Percentiles rank a stretch among this genome's conserved stretches.
Conservation (phyloP, 225 moss, liverwort and hornwort species). For the Sphagnum contortum region DNA sequence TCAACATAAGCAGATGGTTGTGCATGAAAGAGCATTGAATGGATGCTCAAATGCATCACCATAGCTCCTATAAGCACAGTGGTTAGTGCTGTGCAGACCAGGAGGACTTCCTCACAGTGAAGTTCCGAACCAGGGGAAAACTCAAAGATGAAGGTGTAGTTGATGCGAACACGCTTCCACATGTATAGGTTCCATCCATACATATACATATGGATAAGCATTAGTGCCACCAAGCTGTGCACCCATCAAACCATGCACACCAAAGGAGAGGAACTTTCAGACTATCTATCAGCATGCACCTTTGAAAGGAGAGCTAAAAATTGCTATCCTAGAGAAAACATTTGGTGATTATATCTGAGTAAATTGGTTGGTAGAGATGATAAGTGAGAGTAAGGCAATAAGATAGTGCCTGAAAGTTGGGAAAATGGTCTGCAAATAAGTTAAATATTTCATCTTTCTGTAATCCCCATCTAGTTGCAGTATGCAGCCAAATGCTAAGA, state of each 20-base stretch:
- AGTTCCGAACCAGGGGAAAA: conserved; percentile 64
- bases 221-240: conserved; percentile 59
- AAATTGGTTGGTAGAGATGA: too few relatives aligned
- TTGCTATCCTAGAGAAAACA: too few relatives aligned
- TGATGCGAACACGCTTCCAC: conserved; percentile 62
- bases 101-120: conserved; percentile 56
- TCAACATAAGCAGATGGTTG: conserved; percentile 46
- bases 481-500: conserved; percentile 40
- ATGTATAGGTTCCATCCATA: conserved; percentile 66
- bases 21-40: conserved; percentile 42
- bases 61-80: conserved; percentile 55
- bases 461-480: conserved; percentile 47
- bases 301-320: too few relatives aligned
- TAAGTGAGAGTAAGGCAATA: not conserved
- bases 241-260: not conserved
- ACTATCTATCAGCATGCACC: too few relatives aligned
- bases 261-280: not conserved
- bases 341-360: too few relatives aligned
- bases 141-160: conserved; percentile 74
- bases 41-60: conserved; percentile 63
- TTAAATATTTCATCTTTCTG: conserved; percentile 32
- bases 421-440: conserved; percentile 41
- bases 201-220: conserved; percentile 67
- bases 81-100: conserved; percentile 51
- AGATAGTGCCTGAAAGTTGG: conserved; percentile 44